Conservation (phyloP, 2,329 filamentous ascomycete species). For the Phoma sp. region DNA sequence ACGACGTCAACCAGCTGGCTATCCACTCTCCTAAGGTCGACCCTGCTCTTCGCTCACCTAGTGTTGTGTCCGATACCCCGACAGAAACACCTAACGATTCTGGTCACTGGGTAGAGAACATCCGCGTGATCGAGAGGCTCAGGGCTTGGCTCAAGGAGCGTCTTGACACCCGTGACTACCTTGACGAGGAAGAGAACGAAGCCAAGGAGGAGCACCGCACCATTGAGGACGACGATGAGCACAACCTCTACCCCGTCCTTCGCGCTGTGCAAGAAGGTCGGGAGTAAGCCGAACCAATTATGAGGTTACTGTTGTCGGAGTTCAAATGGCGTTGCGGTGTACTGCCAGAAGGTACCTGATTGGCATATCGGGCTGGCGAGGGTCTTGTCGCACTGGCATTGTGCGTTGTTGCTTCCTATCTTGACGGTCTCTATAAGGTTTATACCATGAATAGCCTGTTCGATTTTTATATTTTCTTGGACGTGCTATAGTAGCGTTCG, state of each 20-base stretch:
- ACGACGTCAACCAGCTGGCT: conserved; percentile 49
- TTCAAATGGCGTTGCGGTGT: conserved; percentile 28
- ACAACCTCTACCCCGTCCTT: conserved; percentile 51
- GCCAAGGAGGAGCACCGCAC: conserved; percentile 36
- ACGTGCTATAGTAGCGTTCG: conserved; percentile 18
- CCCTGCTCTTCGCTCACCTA: conserved; percentile 50
- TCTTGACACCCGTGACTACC: conserved; percentile 61
- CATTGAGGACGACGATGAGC: conserved; percentile 49
- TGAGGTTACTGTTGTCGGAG: conserved; percentile 21
- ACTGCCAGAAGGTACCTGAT: conserved; percentile 10
- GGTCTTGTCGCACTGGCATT: conserved; percentile 14
- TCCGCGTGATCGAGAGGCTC: conserved; percentile 68
- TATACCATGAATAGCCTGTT: conserved; percentile 14
- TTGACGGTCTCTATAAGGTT: conserved; percentile 12
- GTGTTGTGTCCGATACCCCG: conserved; percentile 45
- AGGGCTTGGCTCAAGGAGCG: conserved; percentile 64
- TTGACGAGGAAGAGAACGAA: conserved; percentile 43
- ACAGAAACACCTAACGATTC: conserved; percentile 44
- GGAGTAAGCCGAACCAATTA: conserved; percentile 30
- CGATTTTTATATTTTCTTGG: conserved; percentile 9
- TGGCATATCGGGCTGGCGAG: conserved; percentile 15
- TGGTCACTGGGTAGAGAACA: conserved; percentile 67
- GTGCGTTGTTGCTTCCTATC: conserved; percentile 11
- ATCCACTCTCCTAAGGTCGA: conserved; percentile 52
- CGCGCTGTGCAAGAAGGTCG: conserved; percentile 50